Conservation (phyloP, 768 basidiomycete species). For the Phylloporus arenicola region DNA sequence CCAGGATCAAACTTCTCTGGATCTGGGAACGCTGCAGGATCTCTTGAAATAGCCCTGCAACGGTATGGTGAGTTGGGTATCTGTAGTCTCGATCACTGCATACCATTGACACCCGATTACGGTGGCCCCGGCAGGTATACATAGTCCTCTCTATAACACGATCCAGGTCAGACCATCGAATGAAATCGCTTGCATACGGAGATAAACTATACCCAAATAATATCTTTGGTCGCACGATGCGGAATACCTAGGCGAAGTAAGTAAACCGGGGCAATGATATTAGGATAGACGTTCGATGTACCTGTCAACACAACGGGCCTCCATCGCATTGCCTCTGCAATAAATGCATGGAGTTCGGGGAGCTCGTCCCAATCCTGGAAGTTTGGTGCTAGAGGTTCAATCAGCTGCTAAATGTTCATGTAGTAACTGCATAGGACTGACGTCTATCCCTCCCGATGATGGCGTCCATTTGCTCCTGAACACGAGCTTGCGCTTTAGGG, state of each 20-base stretch:
- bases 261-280: not conserved
- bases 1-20: conserved; percentile 10
- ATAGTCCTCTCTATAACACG: conserved; percentile 3
- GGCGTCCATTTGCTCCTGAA: conserved; percentile 46
- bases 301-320: conserved; percentile 28
- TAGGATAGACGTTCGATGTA: conserved; percentile 6
- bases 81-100: not conserved
- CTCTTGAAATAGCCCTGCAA: conserved; percentile 12
- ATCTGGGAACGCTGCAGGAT: conserved; percentile 10
- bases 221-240: conserved; percentile 6
- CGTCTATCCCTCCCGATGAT: conserved; percentile 38
- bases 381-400: conserved; percentile 24
- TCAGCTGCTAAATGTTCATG: not conserved
- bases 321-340: conserved; percentile 34
- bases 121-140: conserved; percentile 11
- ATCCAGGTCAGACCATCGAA: not conserved
- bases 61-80: not conserved
- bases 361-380: conserved; percentile 29
- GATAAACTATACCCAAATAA: conserved; percentile 5
- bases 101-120: conserved; percentile 13
- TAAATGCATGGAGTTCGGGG: conserved; percentile 31
- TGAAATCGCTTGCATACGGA: not conserved
- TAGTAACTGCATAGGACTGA: not conserved
- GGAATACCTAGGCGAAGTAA: not conserved
- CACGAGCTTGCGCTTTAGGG: conserved; percentile 42